Conservation (phyloP, 1,284 basidiomycete species). For the Coriolopsis trogii region DNA sequence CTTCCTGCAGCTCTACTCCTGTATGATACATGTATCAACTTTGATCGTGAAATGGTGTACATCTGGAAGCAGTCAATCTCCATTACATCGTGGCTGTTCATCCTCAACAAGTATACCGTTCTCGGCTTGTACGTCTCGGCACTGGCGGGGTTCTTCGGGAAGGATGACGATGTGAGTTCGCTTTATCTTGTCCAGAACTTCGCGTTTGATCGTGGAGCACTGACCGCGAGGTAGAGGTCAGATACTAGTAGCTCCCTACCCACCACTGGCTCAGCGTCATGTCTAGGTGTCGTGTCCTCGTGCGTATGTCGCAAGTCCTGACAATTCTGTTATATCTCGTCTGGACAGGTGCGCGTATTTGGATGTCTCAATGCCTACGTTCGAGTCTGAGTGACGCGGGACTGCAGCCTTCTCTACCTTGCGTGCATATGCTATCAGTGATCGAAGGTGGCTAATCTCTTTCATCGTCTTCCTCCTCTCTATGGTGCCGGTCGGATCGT, state of each 20-base stretch:
- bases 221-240: background rate
- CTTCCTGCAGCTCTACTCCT: slow-evolving; percentile 22
- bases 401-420: slow-evolving; percentile 17
- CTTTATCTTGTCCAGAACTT: background rate
- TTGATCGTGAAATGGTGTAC: slow-evolving; percentile 13
- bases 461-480: slow-evolving; percentile 5
- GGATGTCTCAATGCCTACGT: background rate
- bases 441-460: slow-evolving; percentile 4
- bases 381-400: background rate
- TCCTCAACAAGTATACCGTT: slow-evolving; percentile 21
- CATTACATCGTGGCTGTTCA: slow-evolving; percentile 16
- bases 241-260: background rate
- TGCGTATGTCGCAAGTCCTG: slow-evolving; percentile 10
- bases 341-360: slow-evolving; percentile 8
- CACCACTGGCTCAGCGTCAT: background rate
- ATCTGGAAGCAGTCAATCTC: slow-evolving; percentile 17
- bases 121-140: slow-evolving; percentile 9
- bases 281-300: slow-evolving; percentile 5
- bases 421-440: slow-evolving; percentile 14
- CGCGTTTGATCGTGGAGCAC: background rate
- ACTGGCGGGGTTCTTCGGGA: slow-evolving; percentile 1
- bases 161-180: slow-evolving; percentile 4
- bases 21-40: slow-evolving; percentile 17
- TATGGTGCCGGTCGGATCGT: slow-evolving; percentile 5
- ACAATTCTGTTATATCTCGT: slow-evolving; percentile 10